Conservation (phyloP, 441 rosid genomes). For the Gossypium trilobum region DNA sequence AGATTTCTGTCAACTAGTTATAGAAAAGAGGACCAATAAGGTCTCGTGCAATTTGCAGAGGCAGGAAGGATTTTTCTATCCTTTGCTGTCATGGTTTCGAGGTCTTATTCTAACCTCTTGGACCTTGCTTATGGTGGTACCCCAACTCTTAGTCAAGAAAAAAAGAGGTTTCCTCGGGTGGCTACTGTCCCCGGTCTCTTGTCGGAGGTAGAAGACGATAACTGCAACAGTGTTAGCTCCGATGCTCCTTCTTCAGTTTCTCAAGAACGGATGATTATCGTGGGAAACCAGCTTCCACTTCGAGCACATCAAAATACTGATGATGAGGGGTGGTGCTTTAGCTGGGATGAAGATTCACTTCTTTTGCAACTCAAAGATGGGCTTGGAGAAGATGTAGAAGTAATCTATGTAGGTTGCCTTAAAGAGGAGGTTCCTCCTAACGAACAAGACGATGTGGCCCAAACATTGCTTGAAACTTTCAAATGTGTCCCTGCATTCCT, state of each 20-base stretch:
- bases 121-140: conserved; percentile 69
- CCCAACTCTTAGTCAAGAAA: conserved; percentile 46
- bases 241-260: conserved; percentile 67
- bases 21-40: background rate
- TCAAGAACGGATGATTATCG: conserved; percentile 70
- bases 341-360: conserved; percentile 83
- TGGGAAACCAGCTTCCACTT: conserved; percentile 82
- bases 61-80: conserved; percentile 2
- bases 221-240: conserved; percentile 56
- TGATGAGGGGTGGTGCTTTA: conserved; percentile 44
- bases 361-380: conserved; percentile 84
- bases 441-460: conserved; percentile 74
- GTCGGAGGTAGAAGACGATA: conserved; percentile 63
- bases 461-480: conserved; percentile 62
- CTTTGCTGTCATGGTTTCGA: conserved; percentile 49
- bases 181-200: conserved; percentile 64
- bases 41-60: conserved; percentile 9
- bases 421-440: conserved; percentile 47
- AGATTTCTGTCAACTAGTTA: conserved; percentile 14
- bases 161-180: conserved; percentile 62
- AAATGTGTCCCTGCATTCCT: conserved; percentile 84
- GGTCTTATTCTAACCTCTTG: conserved; percentile 78
- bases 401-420: conserved; percentile 71
- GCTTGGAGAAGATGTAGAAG: conserved; percentile 68
- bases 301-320: conserved; percentile 40